A percentile compares a stretch with the other conserved stretches of the same genome.
phyloP scores from a whole-genome alignment of 768 basidiomycete species.

The Mycena crocata region DNA sequence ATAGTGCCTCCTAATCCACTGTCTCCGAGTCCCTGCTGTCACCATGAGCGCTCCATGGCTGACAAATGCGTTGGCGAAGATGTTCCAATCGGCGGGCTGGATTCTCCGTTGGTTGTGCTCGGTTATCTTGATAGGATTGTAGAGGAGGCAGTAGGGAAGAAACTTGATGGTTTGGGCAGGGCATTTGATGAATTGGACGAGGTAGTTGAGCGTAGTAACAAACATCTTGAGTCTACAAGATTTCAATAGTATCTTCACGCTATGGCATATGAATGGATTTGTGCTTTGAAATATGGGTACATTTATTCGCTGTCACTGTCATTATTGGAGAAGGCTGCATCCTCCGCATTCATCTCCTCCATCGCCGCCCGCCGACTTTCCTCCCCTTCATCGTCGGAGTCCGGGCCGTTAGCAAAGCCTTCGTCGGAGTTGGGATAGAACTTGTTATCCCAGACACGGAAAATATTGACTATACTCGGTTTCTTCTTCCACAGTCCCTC shows the following conservation, averaged over 20 bases:
- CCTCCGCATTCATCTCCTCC: constrained; percentile 10
- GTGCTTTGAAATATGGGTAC: not conserved
- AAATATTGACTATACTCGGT: not conserved
- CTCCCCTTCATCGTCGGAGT: constrained; percentile 5
- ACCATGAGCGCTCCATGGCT: not conserved
- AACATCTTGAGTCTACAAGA: not conserved
- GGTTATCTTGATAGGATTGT: not conserved
- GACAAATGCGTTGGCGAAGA: constrained; percentile 2
- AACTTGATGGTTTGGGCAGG: not conserved
- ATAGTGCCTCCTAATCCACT: not conserved
- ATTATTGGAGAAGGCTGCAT: not conserved
- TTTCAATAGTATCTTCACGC: not conserved
- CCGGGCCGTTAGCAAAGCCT: not conserved
- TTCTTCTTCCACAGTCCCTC: constrained; percentile 2
- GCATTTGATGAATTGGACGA: not conserved
- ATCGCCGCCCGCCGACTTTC: not conserved
- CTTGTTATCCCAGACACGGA: not conserved
- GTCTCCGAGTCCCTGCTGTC: not conserved
- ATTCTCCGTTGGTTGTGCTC: not conserved
- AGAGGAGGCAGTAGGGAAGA: constrained; percentile 2
- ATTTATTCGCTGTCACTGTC: not conserved
- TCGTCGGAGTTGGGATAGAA: constrained; percentile 4
- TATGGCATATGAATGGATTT: not conserved
- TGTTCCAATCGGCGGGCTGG: not conserved
- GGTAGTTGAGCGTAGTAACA: not conserved